phyloP scores from a whole-genome alignment of 208 protist genomes.

The Angomonas ambiguus region DNA sequence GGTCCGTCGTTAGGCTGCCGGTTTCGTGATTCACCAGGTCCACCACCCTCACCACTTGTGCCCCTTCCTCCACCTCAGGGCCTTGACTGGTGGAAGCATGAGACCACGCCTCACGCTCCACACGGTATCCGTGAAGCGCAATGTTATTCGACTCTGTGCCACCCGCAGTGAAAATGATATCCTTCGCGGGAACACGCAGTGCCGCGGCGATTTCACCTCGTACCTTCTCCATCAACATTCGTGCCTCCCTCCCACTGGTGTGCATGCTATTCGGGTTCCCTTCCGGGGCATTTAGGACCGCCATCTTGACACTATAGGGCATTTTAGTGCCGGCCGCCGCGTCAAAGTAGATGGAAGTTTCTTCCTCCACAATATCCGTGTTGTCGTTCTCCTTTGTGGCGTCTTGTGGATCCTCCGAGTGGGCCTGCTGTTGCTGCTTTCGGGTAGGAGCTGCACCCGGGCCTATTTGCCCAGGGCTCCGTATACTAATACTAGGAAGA shows the following conservation, averaged over 20 bases:
- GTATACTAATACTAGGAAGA: constrained; percentile 32
- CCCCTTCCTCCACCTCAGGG: constrained; percentile 15
- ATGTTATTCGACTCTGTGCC: constrained; percentile 84
- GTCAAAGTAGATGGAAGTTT: constrained; percentile 66
- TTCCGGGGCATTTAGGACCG: constrained; percentile 56
- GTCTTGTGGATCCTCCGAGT: background rate
- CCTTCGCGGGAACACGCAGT: constrained; percentile 50
- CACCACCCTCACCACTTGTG: constrained; percentile 39
- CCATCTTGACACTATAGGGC: constrained; percentile 32
- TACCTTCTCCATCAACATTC: constrained; percentile 71
- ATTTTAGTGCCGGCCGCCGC: constrained; percentile 66
- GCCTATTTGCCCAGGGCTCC: constrained; percentile 4
- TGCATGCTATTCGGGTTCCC: constrained; percentile 80
- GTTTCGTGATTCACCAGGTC: constrained; percentile 83
- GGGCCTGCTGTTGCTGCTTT: background rate
- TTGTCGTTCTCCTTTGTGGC: constrained; percentile 10
- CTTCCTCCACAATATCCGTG: constrained; percentile 12
- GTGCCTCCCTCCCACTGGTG: constrained; percentile 57
- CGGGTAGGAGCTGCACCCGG: background rate
- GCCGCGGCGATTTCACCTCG: constrained; percentile 42
- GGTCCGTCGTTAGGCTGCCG: constrained; percentile 42
- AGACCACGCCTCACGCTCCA: constrained; percentile 64
- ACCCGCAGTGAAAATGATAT: constrained; percentile 78
- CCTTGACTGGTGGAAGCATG: constrained; percentile 52
- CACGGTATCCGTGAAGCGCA: constrained; percentile 69